These are phyloP conservation scores for Podaxis sp. DNA, from an alignment of 768 basidiomycete species.

Conservation along the genomic window DNA sequence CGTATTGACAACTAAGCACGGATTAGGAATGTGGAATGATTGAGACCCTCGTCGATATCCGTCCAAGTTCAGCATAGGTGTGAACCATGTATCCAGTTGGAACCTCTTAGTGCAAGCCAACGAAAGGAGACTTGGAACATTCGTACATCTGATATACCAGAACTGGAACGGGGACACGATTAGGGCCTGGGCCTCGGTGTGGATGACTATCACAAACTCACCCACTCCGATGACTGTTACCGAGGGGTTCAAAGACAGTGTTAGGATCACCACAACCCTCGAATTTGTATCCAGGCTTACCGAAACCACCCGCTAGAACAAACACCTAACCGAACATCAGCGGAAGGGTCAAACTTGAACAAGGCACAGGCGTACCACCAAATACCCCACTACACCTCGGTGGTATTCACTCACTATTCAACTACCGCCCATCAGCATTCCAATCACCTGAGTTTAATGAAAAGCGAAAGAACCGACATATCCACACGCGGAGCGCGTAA, in stretches of 20 bases:
- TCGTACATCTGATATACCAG: constrained; percentile 38
- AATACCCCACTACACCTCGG: constrained; percentile 25
- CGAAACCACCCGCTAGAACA: constrained; percentile 38
- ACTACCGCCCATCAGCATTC: constrained; percentile 14
- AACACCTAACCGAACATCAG: constrained; percentile 24
- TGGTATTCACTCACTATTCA: constrained; percentile 26
- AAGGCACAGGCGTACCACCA: constrained; percentile 20
- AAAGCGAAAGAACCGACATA: constrained; percentile 35
- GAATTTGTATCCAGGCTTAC: constrained; percentile 24
- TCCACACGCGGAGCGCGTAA: constrained; percentile 49
- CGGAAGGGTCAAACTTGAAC: background rate
- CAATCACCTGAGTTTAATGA: constrained; percentile 24
- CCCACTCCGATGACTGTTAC: constrained; percentile 32
- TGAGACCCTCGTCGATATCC: constrained; percentile 30
- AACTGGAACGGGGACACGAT: constrained; percentile 20
- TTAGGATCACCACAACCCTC: background rate
- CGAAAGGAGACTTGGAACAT: background rate
- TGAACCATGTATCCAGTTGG: constrained; percentile 29
- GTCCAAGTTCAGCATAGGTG: constrained; percentile 29
- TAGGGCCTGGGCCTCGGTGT: background rate
- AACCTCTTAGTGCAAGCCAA: background rate
- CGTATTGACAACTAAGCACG: background rate
- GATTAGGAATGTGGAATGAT: background rate
- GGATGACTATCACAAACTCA: constrained; percentile 17
- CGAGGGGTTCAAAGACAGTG: background rate